These are phyloP conservation scores for Calocera viscosa DNA, from an alignment of 768 basidiomycete species.

Conservation along the genomic window DNA sequence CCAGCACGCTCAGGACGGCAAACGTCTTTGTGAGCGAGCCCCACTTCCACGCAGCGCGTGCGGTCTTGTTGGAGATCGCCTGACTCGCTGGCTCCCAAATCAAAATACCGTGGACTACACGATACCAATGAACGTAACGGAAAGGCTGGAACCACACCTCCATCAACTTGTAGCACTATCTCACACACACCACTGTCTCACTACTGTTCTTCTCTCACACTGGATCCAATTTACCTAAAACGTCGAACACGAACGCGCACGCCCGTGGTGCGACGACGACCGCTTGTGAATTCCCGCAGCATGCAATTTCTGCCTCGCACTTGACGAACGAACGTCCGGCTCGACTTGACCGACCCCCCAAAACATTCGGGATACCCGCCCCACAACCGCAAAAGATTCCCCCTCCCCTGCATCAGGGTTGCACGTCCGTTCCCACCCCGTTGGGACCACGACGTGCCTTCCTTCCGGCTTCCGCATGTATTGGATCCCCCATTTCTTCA, in stretches of 20 bases:
- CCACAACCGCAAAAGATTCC: not conserved
- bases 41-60: not conserved
- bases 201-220: not conserved
- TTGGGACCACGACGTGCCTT: not conserved
- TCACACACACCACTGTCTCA: not conserved
- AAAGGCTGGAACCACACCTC: not conserved
- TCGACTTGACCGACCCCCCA: no score
- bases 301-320: no score
- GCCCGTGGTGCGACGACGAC: no score
- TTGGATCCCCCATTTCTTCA: not conserved
- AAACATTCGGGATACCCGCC: no score
- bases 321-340: no score
- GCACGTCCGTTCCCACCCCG: not conserved
- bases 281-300: no score
- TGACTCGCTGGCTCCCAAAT: not conserved
- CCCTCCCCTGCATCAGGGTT: not conserved
- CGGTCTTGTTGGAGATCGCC: not conserved
- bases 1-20: not conserved
- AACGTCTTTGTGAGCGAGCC: not conserved
- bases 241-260: no score
- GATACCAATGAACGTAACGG: not conserved
- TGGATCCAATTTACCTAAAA: not conserved
- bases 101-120: constrained; percentile 8
- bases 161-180: not conserved
- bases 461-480: not conserved